Conservation (phyloP, 768 basidiomycete genomes). For the Crucibulum laeve region DNA sequence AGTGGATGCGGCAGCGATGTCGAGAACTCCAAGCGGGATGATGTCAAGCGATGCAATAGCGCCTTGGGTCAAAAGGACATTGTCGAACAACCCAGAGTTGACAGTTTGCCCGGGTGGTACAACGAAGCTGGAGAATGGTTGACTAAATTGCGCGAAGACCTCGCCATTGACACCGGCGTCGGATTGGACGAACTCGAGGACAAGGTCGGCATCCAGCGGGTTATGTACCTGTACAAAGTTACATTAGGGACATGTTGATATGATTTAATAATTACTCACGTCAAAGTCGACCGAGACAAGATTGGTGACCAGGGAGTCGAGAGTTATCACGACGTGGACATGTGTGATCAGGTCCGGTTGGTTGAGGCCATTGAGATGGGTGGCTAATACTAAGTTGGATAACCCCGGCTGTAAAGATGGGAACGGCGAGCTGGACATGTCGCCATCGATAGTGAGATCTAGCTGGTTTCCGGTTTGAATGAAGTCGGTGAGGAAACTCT, state of each 20-base stretch:
- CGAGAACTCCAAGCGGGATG: slow-evolving; percentile 49
- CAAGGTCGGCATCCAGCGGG: slow-evolving; percentile 53
- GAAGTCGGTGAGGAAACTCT: slow-evolving; percentile 57
- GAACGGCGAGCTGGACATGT: slow-evolving; percentile 56
- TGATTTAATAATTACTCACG: slow-evolving; percentile 25
- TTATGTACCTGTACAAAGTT: slow-evolving; percentile 36
- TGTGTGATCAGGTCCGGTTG: slow-evolving; percentile 54
- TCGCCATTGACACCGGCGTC: slow-evolving; percentile 47
- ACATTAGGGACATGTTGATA: not conserved
- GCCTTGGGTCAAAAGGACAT: slow-evolving; percentile 59
- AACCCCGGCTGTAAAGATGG: slow-evolving; percentile 53
- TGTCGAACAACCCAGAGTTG: slow-evolving; percentile 53
- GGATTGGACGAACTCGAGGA: slow-evolving; percentile 53
- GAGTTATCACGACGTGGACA: slow-evolving; percentile 48
- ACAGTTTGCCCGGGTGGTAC: slow-evolving; percentile 55
- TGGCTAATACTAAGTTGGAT: slow-evolving; percentile 44
- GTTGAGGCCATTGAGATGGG: slow-evolving; percentile 52
- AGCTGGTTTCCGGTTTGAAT: slow-evolving; percentile 47
- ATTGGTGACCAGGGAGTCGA: slow-evolving; percentile 44
- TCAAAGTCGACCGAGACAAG: slow-evolving; percentile 54
- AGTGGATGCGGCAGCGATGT: slow-evolving; percentile 48
- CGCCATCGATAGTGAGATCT: slow-evolving; percentile 55
- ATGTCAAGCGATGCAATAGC: slow-evolving; percentile 52
- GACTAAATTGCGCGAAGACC: slow-evolving; percentile 56
- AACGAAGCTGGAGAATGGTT: slow-evolving; percentile 49